phyloP scores from a whole-genome alignment of 192 early-diverging fungal species.

The Linnemannia exigua region DNA sequence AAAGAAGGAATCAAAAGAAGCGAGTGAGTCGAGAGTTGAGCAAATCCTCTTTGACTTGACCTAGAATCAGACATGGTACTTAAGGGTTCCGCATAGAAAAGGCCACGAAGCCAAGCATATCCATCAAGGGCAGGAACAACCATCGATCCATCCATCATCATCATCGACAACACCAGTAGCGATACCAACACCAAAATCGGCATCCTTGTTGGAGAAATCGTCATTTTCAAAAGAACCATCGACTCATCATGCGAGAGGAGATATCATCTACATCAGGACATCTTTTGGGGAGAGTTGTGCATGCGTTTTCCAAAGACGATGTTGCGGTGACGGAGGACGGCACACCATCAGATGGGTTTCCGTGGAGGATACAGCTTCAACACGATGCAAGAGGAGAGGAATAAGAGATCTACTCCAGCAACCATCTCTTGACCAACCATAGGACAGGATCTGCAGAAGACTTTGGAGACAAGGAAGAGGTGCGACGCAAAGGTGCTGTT shows the following conservation, averaged over 20 bases:
- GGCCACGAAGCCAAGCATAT: too few species aligned
- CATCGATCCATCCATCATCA: conserved; percentile 5
- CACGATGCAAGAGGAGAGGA: not conserved
- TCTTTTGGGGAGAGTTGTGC: too few species aligned
- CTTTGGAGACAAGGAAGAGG: not conserved
- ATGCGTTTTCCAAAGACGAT: not conserved
- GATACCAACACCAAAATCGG: not conserved
- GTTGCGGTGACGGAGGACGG: not conserved
- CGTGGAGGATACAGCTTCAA: not conserved
- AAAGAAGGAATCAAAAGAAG: not conserved
- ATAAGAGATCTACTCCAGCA: not conserved
- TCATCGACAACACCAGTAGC: not conserved
- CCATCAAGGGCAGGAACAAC: not conserved
- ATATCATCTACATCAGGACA: not conserved
- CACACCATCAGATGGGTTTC: not conserved
- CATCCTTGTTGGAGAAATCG: not conserved
- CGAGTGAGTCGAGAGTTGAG: not conserved
- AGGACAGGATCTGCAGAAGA: not conserved
- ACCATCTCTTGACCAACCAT: not conserved
- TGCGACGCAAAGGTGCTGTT: not conserved
- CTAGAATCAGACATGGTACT: conserved; percentile 12
- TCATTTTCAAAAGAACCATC: not conserved
- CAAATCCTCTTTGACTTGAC: conserved; percentile 11
- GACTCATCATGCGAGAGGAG: not conserved
- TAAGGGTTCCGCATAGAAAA: not conserved